These are phyloP conservation scores for Elsinoe australis DNA, from an alignment of 2,329 filamentous ascomycete genomes.

Conservation along the genomic window DNA sequence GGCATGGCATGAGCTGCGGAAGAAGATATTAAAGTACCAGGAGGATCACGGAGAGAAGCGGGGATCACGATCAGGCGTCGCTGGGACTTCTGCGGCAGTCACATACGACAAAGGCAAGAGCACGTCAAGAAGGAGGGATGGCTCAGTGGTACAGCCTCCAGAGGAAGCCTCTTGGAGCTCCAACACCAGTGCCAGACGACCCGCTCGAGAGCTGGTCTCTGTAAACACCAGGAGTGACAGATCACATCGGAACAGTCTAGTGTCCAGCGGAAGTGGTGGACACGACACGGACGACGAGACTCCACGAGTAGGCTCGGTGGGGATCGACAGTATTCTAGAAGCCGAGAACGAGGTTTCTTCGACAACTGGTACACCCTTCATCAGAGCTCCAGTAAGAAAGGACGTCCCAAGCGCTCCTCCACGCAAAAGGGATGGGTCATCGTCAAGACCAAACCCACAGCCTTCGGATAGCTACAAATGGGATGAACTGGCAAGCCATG, in stretches of 20 bases:
- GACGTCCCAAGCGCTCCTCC: constrained; percentile 28
- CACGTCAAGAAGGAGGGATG: constrained; percentile 20
- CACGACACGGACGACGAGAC: constrained; percentile 15
- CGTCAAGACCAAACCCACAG: constrained; percentile 30
- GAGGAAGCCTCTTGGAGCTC: constrained; percentile 13
- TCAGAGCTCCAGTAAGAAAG: constrained; percentile 41
- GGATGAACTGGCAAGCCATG: constrained; percentile 33
- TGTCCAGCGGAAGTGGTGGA: constrained; percentile 1
- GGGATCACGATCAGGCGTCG: not conserved
- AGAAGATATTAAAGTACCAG: constrained; percentile 29
- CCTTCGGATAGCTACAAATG: constrained; percentile 43
- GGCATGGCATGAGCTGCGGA: constrained; percentile 31
- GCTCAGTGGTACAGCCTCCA: constrained; percentile 17
- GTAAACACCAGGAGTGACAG: not conserved
- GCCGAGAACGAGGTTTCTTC: constrained; percentile 20
- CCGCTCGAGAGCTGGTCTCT: constrained; percentile 1
- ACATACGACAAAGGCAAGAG: constrained; percentile 22
- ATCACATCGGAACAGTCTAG: constrained; percentile 1
- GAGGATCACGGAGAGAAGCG: constrained; percentile 31
- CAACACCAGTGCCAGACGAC: not conserved
- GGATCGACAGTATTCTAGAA: constrained; percentile 12
- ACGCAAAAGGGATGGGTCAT: not conserved
- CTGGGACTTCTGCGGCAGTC: not conserved
- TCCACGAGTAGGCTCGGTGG: constrained; percentile 17
- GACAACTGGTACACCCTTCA: constrained; percentile 45